These are phyloP conservation scores for Acacia pycnantha DNA, from an alignment of 331 rosid species.

Conservation along the genomic window DNA sequence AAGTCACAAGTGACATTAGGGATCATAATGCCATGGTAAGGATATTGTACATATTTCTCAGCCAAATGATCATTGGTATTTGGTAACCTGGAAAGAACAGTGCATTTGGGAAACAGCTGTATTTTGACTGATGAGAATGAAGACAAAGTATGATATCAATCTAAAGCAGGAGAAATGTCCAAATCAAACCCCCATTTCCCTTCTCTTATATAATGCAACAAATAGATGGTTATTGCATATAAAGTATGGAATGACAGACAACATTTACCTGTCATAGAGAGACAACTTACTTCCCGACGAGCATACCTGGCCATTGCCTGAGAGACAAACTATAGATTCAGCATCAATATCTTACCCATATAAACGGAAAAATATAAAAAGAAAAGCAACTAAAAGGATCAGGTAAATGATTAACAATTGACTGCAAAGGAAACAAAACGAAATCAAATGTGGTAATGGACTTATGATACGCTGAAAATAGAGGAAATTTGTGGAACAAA, in stretches of 20 bases:
- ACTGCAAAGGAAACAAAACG: constrained; percentile 10
- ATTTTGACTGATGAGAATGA: not conserved
- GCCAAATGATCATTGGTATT: constrained; percentile 10
- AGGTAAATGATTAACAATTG: not conserved
- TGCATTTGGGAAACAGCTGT: not conserved
- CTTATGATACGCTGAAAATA: not conserved
- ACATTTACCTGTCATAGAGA: constrained; percentile 77
- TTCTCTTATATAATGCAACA: not conserved
- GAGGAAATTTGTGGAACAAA: constrained; percentile 3
- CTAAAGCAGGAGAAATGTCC: not conserved
- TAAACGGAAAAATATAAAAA: not conserved
- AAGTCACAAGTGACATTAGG: constrained; percentile 16
- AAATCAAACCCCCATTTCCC: not conserved
- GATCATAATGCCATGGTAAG: not conserved
- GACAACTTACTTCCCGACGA: constrained; percentile 77
- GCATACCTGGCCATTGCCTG: constrained; percentile 92
- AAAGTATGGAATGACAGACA: not conserved
- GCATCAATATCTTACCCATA: not conserved
- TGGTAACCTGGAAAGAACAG: not conserved
- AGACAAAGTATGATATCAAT: not conserved
- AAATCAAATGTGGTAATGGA: not conserved
- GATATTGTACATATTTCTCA: constrained; percentile 2
- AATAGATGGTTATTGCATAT: constrained; percentile 4
- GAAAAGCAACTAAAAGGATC: not conserved
- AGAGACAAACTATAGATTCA: constrained; percentile 16